Evolutionary conservation across 148 eudicot genomes (phyloP), one percentile per base, ranked within the genome.

Genomic region (Amaranthus hypochondriacus): DNA sequence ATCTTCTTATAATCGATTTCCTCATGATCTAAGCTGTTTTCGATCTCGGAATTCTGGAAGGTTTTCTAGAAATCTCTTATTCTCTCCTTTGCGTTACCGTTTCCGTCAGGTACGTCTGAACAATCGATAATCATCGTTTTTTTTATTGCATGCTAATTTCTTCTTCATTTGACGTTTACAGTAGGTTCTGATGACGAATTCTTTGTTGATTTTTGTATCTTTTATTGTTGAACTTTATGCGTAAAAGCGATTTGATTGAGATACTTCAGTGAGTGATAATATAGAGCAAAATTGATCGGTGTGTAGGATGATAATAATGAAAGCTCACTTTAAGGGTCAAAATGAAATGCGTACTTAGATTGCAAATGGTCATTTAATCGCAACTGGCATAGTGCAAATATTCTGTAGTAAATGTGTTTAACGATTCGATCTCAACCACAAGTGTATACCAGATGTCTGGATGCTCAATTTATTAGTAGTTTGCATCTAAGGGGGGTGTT

Each of bases 71-170:
- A 15, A 64, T 50, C 3, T 44, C 15, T 18, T 58, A 1, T 65
- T 48, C 44, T 44, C 72, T 11, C 61, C 57, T 58, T 48, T 46
- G 58, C 48, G 7, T 50, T 65, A 55, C 56, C 9, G 43, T 51
- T 62, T 13, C 53, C 68, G 50, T 71, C 75, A 57, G 82, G 82
- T 80, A 70, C 18, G 12, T n/a, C 6, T 49, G 11, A n/a, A 60
- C 3, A 5, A 2, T 12, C 5, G 0, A 0, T 58, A 0, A 7
- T 4, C 11, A 57, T 39, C 63, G 46, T 28, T 71, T 60, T 28
- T 9, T 61, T 28, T 50, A 9, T 12, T 13, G 63, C 21, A 11
- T 62, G 48, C 39, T 52, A 50, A 8, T 48, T 15, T 51, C 50
- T 2, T 15, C 28, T 52, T 42, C 9, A 21, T 28, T 73, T 62